phyloP scores from a whole-genome alignment of 176 grass and related monocot genomes.

The Olyra latifolia region DNA sequence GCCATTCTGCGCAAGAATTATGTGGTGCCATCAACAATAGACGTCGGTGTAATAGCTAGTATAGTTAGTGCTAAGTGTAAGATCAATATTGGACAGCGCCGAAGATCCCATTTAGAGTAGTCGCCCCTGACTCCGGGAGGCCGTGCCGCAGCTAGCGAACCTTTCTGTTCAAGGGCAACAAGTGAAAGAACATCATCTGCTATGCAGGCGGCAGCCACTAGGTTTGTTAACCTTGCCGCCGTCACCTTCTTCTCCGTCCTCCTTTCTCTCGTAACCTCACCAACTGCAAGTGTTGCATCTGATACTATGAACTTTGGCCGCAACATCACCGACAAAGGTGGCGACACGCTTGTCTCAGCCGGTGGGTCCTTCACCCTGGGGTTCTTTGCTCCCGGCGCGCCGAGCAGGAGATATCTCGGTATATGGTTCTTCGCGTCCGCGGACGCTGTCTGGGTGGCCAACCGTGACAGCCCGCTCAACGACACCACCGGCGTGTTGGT shows the following conservation, averaged over 20 bases:
- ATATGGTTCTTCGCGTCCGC: slow-evolving; percentile 43
- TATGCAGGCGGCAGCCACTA: not conserved
- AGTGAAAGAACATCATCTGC: not conserved
- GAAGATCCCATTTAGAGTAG: not conserved
- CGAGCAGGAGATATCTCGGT: slow-evolving; percentile 26
- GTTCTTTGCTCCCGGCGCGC: slow-evolving; percentile 19
- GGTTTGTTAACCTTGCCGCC: not conserved
- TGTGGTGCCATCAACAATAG: too few relatives aligned
- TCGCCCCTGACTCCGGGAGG: not conserved
- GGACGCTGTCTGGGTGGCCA: slow-evolving; percentile 53
- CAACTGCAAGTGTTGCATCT: not conserved
- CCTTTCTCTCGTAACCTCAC: not conserved
- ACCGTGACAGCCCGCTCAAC: slow-evolving; percentile 41
- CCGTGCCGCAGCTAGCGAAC: too few relatives aligned
- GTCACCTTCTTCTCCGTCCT: not conserved
- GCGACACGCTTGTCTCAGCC: slow-evolving; percentile 31
- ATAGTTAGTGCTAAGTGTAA: not conserved
- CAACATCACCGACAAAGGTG: slow-evolving; percentile 30
- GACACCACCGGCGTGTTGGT: slow-evolving; percentile 2
- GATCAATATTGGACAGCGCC: not conserved
- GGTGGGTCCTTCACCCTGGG: slow-evolving; percentile 39
- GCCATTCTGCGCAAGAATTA: not conserved
- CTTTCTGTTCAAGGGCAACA: too few relatives aligned
- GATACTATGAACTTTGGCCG: not conserved
- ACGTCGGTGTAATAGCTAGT: too few relatives aligned